Evolutionary conservation across 495 filamentous ascomycete genomes (phyloP), one percentile per base, ranked within the genome.

Genomic region (Podospora comata): DNA sequence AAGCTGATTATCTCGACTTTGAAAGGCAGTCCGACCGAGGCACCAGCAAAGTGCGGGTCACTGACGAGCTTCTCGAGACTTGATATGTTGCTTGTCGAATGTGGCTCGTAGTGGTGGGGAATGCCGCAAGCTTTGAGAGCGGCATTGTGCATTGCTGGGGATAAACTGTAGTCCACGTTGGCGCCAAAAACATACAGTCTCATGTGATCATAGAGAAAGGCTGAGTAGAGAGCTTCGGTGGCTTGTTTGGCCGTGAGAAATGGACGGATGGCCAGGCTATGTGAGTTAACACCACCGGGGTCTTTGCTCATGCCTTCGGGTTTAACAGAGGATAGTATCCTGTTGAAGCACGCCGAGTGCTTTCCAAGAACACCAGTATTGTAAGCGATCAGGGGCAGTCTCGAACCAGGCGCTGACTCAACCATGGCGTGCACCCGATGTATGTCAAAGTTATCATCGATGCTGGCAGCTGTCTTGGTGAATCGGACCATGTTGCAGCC

Each of bases 141-240:
- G 4, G 89, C 88, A 65, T 89, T 91, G 74, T 92, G 88, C 90
- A 92, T 93, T 0, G 85, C 86, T 0, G 90, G 90, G 1, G 89
- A 91, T 66, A 92, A 76, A 79, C 87, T 91, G 77, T 91, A 90
- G 59, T 84, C 80, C 5, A 91, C 88, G 67, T 83, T 88, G 28
- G 86, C 88, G 5, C 90, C 90, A 27, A 90, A 83, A 60, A 92
- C 88, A 72, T 88, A 91, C 67, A 92, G 89, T 34, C 89, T 81
- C 68, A 92, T 82, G 0, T 88, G 87, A 56, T 88, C 83, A 57
- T 85, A 79, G 26, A 83, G 75, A 64, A 86, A 85, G 0, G 84
- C 83, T 53, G 79, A 72, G 76, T 81, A 79, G 67, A 89, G 57
- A 77, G 85, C 61, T 75, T 84, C 66, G 23, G 90, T 85, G 13